A percentile compares a stretch with the other conserved stretches of the same genome.
Evolutionary conservation across 768 basidiomycete species (phyloP).

Genomic region (Hemileccinum impolitum): DNA sequence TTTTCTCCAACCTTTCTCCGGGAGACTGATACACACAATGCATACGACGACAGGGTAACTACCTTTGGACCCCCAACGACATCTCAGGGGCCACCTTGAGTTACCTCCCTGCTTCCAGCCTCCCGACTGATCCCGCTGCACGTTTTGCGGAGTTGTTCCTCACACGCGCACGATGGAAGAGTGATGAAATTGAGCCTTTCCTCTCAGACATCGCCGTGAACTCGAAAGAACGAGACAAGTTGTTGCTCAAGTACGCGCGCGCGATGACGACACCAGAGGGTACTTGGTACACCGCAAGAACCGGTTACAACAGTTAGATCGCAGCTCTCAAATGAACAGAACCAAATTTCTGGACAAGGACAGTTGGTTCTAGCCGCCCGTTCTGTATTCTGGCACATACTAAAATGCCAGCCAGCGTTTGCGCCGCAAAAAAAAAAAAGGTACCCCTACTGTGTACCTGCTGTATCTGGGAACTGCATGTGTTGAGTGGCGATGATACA

Average conservation of each 20-base stretch:
- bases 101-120: slow-evolving; percentile 72
- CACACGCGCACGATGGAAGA: slow-evolving; percentile 70
- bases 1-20: not conserved
- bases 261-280: slow-evolving; percentile 67
- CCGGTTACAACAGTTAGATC: slow-evolving; percentile 50
- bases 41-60: slow-evolving; percentile 65
- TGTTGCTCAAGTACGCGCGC: slow-evolving; percentile 83
- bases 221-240: slow-evolving; percentile 80
- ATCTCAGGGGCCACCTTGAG: slow-evolving; percentile 42
- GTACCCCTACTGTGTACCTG: not conserved
- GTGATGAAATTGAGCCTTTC: slow-evolving; percentile 79
- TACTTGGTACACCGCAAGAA: slow-evolving; percentile 71
- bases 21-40: not conserved
- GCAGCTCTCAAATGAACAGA: no score
- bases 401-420: not conserved
- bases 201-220: slow-evolving; percentile 80
- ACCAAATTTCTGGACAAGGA: no score
- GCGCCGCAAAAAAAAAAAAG: not conserved
- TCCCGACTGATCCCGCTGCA: slow-evolving; percentile 73
- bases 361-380: no score
- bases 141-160: slow-evolving; percentile 90
- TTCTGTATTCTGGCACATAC: no score
- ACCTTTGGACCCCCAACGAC: slow-evolving; percentile 45
- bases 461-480: not conserved
- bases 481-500: not conserved